Base-by-base conservation (phyloP, 169 alveolate species). In the Babesia ovis region DNA sequence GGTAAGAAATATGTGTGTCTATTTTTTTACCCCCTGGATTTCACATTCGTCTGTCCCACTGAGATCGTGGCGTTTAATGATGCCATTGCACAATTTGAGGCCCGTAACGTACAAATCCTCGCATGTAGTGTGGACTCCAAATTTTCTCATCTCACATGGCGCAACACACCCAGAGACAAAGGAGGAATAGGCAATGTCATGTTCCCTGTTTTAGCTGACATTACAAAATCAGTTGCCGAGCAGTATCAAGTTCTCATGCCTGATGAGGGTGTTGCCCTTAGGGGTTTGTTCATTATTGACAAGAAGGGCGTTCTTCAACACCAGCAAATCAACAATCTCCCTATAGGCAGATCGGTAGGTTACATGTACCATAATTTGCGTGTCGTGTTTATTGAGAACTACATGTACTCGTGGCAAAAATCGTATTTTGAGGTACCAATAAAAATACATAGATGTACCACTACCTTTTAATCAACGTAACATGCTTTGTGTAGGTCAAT, bases 31-130 rank as follows among this genome's bases (percentile, higher is more conserved):
- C 99, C 99, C 25, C 86, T 97, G 71, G 99, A 98, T 85, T 98
- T 98, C 90, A 98, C 99, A 41, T 98, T 97, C 70, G 99, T 98
- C 27, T 98, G 99, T 90, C 99, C 99, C 32, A 96, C 99, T 37
- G 99, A 98, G 90, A 97, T 97, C 60, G 86, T 95, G 58, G 98
- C 98, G 32, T 97, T 96, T 91, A 90, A 94, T 83, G 95, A 94
- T 50, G 93, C 96, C 22, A 85, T 95, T 16, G 93, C 94, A 31
- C 96, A 95, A 51, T 97, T 98, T 91, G 95, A 95, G 79, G 94
- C 91, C 82, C 82, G 93, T 59, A 91, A 93, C 72, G 95, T 91
- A 39, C 96, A 95, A 77, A 92, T 96, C 41, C 77, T 98, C 53
- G 99, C 98, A 46, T 94, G 97, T 84, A 96, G 99, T 37, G 97